Conservation (phyloP, 345 rosid species). For the Hibiscus syriacus region DNA sequence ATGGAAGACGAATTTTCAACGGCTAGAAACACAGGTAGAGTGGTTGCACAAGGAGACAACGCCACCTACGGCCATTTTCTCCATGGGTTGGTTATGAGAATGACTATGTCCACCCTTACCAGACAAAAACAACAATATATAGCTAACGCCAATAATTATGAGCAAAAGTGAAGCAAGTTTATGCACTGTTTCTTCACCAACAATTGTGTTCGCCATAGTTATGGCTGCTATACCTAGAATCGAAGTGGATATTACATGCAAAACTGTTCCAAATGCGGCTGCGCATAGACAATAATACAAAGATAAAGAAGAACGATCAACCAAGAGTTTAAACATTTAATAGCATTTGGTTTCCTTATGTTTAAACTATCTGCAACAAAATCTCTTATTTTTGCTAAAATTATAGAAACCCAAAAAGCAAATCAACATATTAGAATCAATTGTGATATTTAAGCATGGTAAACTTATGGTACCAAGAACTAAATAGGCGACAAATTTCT, state of each 20-base stretch:
- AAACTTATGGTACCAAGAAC: neutral
- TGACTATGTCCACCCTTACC: conserved; percentile 97
- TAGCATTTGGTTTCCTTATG: too few species aligned
- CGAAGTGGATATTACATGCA: conserved; percentile 92
- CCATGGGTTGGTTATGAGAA: conserved; percentile 97
- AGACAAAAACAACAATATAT: conserved; percentile 67
- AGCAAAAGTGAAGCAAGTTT: conserved; percentile 96
- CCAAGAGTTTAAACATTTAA: neutral
- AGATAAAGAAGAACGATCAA: neutral
- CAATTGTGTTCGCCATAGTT: conserved; percentile 94
- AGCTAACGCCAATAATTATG: conserved; percentile 86
- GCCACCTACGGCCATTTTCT: conserved; percentile 99
- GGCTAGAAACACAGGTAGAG: conserved; percentile 95
- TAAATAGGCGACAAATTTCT: neutral
- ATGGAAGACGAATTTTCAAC: conserved; percentile 90
- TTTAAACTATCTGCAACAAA: neutral
- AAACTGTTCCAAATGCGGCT: conserved; percentile 97
- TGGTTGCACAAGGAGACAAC: conserved; percentile 96
- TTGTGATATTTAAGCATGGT: neutral
- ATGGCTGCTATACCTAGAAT: conserved; percentile 93
- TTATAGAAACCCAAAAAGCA: neutral
- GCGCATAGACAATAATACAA: conserved; percentile 18
- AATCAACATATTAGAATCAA: neutral
- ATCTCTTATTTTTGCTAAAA: neutral
- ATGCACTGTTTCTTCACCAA: conserved; percentile 99